These are phyloP conservation scores for Aspergillus fumigatiaffinis DNA, from an alignment of 2,329 filamentous ascomycete genomes.

Conservation along the genomic window DNA sequence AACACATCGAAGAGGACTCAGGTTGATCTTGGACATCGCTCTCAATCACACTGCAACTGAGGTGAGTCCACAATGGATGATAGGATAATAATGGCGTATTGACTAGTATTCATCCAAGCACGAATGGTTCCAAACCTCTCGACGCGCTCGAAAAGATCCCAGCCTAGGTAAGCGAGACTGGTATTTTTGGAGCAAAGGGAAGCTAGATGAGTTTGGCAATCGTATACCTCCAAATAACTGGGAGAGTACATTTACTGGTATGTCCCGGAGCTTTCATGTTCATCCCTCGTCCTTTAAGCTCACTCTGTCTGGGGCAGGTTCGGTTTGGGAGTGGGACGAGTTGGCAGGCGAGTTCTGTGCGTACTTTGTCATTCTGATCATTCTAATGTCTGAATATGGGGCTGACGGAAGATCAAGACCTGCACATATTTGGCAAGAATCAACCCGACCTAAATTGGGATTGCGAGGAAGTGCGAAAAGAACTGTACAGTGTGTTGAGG, in stretches of 20 bases:
- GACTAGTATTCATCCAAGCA: constrained; percentile 46
- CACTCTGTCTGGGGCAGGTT: constrained; percentile 6
- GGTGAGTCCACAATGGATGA: constrained; percentile 16
- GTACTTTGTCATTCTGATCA: not conserved
- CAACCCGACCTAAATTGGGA: constrained; percentile 75
- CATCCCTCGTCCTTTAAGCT: not conserved
- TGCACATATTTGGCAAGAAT: constrained; percentile 13
- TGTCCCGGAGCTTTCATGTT: not conserved
- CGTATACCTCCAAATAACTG: constrained; percentile 69
- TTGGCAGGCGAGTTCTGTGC: constrained; percentile 60
- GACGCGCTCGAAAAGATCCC: constrained; percentile 52
- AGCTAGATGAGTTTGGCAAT: constrained; percentile 51
- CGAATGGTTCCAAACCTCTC: constrained; percentile 63
- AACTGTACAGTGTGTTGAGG: constrained; percentile 64
- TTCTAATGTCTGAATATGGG: not conserved
- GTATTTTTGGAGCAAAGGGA: constrained; percentile 54
- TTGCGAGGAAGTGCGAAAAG: constrained; percentile 58
- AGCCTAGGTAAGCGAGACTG: constrained; percentile 59
- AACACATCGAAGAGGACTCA: constrained; percentile 45
- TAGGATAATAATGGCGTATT: constrained; percentile 48
- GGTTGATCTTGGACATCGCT: constrained; percentile 48
- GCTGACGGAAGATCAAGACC: constrained; percentile 5
- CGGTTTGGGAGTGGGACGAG: constrained; percentile 56
- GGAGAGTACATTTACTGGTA: constrained; percentile 45
- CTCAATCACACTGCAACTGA: constrained; percentile 41